phyloP scores from a whole-genome alignment of 1,284 basidiomycete species.

The Cryptococcus deneoformans region DNA sequence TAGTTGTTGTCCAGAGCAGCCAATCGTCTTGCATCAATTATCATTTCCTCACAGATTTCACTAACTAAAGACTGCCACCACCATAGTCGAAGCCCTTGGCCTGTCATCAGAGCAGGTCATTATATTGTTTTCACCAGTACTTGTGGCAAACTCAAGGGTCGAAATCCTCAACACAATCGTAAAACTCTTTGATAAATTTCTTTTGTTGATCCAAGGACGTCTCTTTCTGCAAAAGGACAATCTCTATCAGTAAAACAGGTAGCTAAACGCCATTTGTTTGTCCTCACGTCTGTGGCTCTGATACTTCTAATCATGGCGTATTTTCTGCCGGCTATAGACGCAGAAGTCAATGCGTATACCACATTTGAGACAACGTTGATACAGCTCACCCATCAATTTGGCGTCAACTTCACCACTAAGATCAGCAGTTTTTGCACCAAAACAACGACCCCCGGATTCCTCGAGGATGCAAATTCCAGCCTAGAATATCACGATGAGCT shows the following conservation, averaged over 20 bases:
- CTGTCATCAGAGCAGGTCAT: too few relatives aligned
- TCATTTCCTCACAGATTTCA: too few relatives aligned
- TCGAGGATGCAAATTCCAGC: slow-evolving; percentile 90
- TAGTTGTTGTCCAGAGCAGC: neutral
- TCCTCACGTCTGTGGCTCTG: slow-evolving; percentile 23
- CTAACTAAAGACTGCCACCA: too few relatives aligned
- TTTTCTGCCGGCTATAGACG: slow-evolving; percentile 64
- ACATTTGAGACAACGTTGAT: neutral
- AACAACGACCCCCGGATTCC: slow-evolving; percentile 79
- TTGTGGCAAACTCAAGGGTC: slow-evolving; percentile 44
- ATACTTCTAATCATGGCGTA: slow-evolving; percentile 68
- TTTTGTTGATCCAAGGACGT: slow-evolving; percentile 69
- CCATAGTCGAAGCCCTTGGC: too few relatives aligned
- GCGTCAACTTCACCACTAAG: slow-evolving; percentile 58
- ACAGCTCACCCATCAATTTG: slow-evolving; percentile 57
- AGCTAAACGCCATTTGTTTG: neutral
- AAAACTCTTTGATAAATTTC: slow-evolving; percentile 78
- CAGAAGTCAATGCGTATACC: neutral
- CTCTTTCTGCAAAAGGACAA: slow-evolving; percentile 51
- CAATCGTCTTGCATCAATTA: too few relatives aligned
- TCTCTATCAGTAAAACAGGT: neutral
- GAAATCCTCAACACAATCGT: slow-evolving; percentile 72
- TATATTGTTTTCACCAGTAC: too few relatives aligned
- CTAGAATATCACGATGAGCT: slow-evolving; percentile 18
- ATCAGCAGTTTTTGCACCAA: slow-evolving; percentile 61